Evolutionary conservation across 495 filamentous ascomycete species (phyloP).

Genomic region (Aspergillus carlsbadensis): DNA sequence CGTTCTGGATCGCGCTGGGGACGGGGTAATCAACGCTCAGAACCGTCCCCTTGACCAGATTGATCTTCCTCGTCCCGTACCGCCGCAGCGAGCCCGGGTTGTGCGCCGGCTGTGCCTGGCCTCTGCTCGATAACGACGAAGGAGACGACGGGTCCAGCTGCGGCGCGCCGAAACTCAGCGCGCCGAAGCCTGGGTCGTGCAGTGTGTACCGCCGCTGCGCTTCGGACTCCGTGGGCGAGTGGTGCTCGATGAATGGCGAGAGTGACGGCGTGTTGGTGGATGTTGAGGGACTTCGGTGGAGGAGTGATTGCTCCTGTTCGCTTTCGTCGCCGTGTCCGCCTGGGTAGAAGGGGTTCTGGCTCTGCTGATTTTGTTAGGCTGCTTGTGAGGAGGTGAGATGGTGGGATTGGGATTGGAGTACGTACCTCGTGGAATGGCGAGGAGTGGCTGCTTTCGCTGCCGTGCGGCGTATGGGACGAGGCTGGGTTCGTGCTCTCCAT

Average conservation of each 20-base stretch:
- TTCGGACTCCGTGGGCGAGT: background rate
- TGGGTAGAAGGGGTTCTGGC: background rate
- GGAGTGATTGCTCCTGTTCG: background rate
- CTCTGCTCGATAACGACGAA: no score
- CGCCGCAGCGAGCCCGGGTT: constrained; percentile 72
- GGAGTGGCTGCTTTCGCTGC: background rate
- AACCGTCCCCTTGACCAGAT: constrained; percentile 92
- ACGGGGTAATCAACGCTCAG: constrained; percentile 98
- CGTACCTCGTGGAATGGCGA: background rate
- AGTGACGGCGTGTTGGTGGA: background rate
- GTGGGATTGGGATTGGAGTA: background rate
- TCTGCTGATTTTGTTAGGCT: no score
- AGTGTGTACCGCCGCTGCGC: no score
- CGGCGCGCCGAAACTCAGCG: no score
- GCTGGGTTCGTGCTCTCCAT: background rate
- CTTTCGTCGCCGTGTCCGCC: background rate
- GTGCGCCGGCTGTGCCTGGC: no score
- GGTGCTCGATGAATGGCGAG: background rate
- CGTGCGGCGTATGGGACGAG: background rate
- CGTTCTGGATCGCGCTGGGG: constrained; percentile 95
- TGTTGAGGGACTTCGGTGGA: background rate
- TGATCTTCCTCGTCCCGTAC: constrained; percentile 93
- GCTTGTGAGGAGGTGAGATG: no score
- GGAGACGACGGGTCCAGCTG: no score
- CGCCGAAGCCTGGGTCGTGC: no score